Percentiles rank a stretch among this genome's conserved stretches.
phyloP scores from a whole-genome alignment of 2,329 filamentous ascomycete genomes.

The Ophiostoma pallidulum region DNA sequence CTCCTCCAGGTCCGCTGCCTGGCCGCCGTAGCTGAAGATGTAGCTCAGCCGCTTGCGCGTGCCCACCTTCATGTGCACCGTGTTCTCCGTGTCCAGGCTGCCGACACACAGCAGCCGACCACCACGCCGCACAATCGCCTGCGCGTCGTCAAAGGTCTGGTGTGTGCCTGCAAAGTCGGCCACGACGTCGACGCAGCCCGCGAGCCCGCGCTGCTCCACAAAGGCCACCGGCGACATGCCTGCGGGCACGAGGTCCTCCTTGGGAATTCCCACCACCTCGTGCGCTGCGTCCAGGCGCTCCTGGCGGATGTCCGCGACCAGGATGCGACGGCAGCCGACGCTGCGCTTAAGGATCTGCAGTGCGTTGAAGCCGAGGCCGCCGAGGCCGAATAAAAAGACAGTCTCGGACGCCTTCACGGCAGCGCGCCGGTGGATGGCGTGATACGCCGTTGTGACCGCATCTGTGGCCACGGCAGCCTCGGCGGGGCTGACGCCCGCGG shows the following conservation, averaged over 20 bases:
- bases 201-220: background rate
- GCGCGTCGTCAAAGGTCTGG: constrained; percentile 7
- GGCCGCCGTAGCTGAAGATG: constrained; percentile 7
- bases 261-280: constrained; percentile 1
- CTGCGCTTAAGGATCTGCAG: background rate
- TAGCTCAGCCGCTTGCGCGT: constrained; percentile 7
- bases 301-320: constrained; percentile 5
- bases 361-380: constrained; percentile 3
- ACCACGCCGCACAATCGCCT: constrained; percentile 3
- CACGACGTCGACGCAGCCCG: background rate
- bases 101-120: constrained; percentile 6
- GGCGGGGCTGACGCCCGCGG: background rate
- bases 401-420: constrained; percentile 4
- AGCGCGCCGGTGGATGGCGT: constrained; percentile 5
- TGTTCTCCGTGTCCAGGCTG: constrained; percentile 8
- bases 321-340: constrained; percentile 1
- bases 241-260: background rate
- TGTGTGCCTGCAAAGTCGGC: constrained; percentile 5
- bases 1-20: background rate
- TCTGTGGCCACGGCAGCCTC: constrained; percentile 4
- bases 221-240: background rate
- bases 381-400: constrained; percentile 3
- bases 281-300: constrained; percentile 5
- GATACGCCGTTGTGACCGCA: constrained; percentile 4
- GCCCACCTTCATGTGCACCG: constrained; percentile 5